These are phyloP conservation scores for Epichloe gansuensis DNA, from an alignment of 2,329 filamentous ascomycete species.

Conservation along the genomic window DNA sequence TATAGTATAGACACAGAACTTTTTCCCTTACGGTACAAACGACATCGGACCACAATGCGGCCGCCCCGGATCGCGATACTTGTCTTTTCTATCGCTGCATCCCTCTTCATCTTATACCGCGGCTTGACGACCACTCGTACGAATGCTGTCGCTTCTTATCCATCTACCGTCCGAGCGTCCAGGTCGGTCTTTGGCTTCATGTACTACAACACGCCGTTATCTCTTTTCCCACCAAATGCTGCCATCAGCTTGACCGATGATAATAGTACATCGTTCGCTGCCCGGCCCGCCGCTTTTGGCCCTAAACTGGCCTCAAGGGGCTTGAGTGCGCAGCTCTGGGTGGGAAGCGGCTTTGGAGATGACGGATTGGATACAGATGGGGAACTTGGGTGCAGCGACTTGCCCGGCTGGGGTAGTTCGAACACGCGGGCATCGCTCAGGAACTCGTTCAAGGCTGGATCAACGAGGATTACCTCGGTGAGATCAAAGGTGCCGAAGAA, in stretches of 20 bases:
- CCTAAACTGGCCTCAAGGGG: slow-evolving; percentile 63
- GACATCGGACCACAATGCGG: slow-evolving; percentile 31
- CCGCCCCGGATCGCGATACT: slow-evolving; percentile 42
- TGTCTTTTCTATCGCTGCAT: slow-evolving; percentile 39
- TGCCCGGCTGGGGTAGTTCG: slow-evolving; percentile 71
- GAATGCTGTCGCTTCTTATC: slow-evolving; percentile 13
- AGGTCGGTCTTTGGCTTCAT: slow-evolving; percentile 36
- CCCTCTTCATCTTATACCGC: slow-evolving; percentile 43
- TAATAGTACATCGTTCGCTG: slow-evolving; percentile 94
- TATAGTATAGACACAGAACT: not conserved
- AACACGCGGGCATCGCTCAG: slow-evolving; percentile 34
- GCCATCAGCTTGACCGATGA: slow-evolving; percentile 95
- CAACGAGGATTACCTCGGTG: slow-evolving; percentile 11
- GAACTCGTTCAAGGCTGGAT: slow-evolving; percentile 21
- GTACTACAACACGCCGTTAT: slow-evolving; percentile 65
- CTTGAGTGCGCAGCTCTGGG: slow-evolving; percentile 83
- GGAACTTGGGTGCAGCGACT: slow-evolving; percentile 89
- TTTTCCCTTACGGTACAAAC: not conserved
- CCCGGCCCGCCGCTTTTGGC: slow-evolving; percentile 86
- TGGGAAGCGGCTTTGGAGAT: slow-evolving; percentile 82
- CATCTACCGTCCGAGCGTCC: slow-evolving; percentile 11
- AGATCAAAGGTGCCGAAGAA: slow-evolving; percentile 10
- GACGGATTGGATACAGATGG: slow-evolving; percentile 61
- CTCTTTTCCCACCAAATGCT: slow-evolving; percentile 87
- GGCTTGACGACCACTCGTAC: slow-evolving; percentile 27